Percentiles rank a stretch among this genome's conserved stretches.
Conservation (phyloP, 768 basidiomycete species). For the Leccinellum albellum region DNA sequence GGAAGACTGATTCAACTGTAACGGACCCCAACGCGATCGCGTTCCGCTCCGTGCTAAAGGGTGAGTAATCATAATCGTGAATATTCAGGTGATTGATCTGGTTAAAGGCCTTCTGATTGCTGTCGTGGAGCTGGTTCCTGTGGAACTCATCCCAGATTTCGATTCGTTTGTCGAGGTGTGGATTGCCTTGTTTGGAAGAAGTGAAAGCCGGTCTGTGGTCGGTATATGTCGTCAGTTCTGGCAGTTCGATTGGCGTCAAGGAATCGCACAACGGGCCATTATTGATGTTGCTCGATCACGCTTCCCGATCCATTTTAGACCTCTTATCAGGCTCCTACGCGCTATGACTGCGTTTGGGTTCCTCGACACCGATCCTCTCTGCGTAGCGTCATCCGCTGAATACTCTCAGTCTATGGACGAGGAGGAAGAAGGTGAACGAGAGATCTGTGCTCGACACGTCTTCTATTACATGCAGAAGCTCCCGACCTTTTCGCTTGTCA, state of each 20-base stretch:
- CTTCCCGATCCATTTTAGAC: slow-evolving; percentile 76
- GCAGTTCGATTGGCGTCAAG: slow-evolving; percentile 69
- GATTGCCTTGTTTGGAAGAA: slow-evolving; percentile 76
- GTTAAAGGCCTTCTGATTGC: slow-evolving; percentile 68
- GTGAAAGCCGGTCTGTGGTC: slow-evolving; percentile 54
- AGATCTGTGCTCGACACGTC: slow-evolving; percentile 63
- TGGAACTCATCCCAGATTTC: slow-evolving; percentile 77
- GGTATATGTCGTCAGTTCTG: slow-evolving; percentile 81
- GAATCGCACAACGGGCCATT: slow-evolving; percentile 68
- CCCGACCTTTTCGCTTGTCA: slow-evolving; percentile 69
- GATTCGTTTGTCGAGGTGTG: slow-evolving; percentile 70
- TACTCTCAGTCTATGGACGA: slow-evolving; percentile 38
- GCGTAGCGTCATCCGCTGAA: slow-evolving; percentile 41
- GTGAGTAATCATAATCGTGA: slow-evolving; percentile 35
- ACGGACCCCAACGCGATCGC: slow-evolving; percentile 76
- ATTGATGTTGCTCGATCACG: slow-evolving; percentile 79
- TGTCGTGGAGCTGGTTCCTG: slow-evolving; percentile 66
- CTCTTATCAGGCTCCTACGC: slow-evolving; percentile 67
- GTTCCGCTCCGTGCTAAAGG: slow-evolving; percentile 81
- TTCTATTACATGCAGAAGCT: slow-evolving; percentile 74
- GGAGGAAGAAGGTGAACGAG: slow-evolving; percentile 45
- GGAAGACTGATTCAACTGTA: slow-evolving; percentile 63
- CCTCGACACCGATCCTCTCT: slow-evolving; percentile 68
- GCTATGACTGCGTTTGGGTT: slow-evolving; percentile 77
- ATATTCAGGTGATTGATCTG: slow-evolving; percentile 1